Evolutionary conservation across 176 grass and related monocot species (phyloP), one percentile per base, ranked within the genome.

Genomic region (Triticum urartu): DNA sequence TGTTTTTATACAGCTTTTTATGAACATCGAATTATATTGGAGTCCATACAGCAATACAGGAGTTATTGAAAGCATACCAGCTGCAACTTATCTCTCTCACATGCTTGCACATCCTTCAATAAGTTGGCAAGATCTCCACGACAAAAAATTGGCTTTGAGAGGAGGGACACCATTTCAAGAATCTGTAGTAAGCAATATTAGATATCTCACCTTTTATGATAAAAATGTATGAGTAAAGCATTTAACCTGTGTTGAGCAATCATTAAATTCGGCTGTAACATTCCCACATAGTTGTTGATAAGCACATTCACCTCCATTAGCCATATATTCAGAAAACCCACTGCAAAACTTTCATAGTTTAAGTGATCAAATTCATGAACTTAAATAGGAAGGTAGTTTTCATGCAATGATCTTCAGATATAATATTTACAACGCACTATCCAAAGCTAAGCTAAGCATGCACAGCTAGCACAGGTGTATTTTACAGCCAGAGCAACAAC

Each of bases 1-100:
- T 42, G 42, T 47, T 13, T 79, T 12, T 61, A 45, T 56, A 52
- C 20, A 35, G 43, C 21, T 76, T 56, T 56, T 64, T 4, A 24
- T 63, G 32, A 77, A 12, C n/a, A 47, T 11, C 75, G 2, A 85
- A 56, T 30, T 7, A 72, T 83, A 25, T 54, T 24, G 69, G 47
- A 64, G 65, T n/a, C 34, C 59, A 83, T 3, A 87, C 11, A 64
- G 11, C 22, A 80, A 28, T 70, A 74, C 13, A 88, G 15, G 20
- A 42, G 18, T 43, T 39, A 59, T 81, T 68, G 36, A 74, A 26
- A 81, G n/a, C 74, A 86, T 70, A 98, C 97, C 90, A 98, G 72
- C 84, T 98, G 92, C 77, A 98, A 89, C 42, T 96, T 98, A 35
- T 93, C 86, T 92, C 91, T 98, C 90, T 98, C 97, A 2, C 95